A percentile compares a stretch with the other conserved stretches of the same genome.
Evolutionary conservation across 163 green algal genomes (phyloP).

Genomic region (Smithsoniella earleae): DNA sequence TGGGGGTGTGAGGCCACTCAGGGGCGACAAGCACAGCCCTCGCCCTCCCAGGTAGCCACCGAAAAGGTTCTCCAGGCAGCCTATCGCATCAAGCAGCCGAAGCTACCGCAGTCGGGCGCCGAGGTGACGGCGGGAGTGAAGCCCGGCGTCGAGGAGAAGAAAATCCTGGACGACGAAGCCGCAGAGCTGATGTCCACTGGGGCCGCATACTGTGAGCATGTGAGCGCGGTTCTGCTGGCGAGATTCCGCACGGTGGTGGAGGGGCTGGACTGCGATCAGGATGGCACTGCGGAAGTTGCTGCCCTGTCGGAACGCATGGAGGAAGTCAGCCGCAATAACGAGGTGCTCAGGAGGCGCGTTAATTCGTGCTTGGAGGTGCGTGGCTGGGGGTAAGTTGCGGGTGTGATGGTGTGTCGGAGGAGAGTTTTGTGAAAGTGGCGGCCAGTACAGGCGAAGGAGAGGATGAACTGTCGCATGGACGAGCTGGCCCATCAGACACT

Average conservation of each 20-base stretch:
- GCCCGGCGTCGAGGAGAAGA: neutral
- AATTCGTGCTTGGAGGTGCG: neutral
- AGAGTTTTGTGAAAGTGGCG: too few species aligned
- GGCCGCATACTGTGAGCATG: neutral
- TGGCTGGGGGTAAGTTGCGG: too few species aligned
- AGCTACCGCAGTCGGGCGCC: neutral
- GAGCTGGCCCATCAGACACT: neutral
- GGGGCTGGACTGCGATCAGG: neutral
- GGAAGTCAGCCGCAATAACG: neutral
- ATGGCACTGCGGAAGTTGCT: neutral
- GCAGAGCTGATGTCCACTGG: neutral
- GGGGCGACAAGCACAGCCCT: too few species aligned
- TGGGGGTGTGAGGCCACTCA: too few species aligned
- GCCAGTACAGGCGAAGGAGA: neutral
- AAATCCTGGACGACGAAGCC: neutral
- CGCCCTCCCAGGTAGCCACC: too few species aligned
- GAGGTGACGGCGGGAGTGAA: neutral
- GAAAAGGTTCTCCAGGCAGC: neutral
- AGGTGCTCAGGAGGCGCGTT: neutral
- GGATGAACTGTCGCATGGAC: neutral
- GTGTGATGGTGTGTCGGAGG: too few species aligned
- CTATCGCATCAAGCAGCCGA: neutral
- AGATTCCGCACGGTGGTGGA: neutral
- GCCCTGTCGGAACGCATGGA: neutral
- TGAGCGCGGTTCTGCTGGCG: neutral